These are phyloP conservation scores for Globisporangium barbulae DNA, from an alignment of 352 stramenopile species.

Conservation along the genomic window DNA sequence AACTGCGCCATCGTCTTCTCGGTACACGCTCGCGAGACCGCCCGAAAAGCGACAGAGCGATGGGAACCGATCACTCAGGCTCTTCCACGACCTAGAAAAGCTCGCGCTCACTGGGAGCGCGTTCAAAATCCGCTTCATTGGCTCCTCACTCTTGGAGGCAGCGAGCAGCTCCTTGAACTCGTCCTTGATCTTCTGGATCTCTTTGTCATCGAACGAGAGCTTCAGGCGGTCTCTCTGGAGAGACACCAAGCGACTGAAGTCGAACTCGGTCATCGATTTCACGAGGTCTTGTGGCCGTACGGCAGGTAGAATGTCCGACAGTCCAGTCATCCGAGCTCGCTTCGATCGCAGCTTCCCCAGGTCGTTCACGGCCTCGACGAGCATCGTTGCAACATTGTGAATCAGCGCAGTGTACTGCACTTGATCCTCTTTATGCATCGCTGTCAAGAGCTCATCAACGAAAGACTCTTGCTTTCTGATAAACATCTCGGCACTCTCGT, in stretches of 20 bases:
- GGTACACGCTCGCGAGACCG: constrained; percentile 8
- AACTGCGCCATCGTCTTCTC: not conserved
- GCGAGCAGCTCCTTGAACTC: constrained; percentile 9
- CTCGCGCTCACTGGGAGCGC: constrained; percentile 4
- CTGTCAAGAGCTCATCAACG: not conserved
- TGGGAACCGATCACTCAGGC: constrained; percentile 5
- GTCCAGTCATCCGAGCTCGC: constrained; percentile 9
- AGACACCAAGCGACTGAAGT: constrained; percentile 13
- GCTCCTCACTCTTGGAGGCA: not conserved
- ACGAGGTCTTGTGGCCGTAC: constrained; percentile 13
- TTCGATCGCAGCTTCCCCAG: constrained; percentile 10
- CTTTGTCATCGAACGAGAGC: constrained; percentile 1
- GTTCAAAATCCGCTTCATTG: not conserved
- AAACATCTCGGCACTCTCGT: constrained; percentile 16
- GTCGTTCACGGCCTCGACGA: not conserved
- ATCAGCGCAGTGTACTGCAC: not conserved
- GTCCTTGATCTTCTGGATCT: not conserved
- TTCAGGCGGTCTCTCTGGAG: constrained; percentile 13
- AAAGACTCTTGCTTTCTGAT: constrained; percentile 7
- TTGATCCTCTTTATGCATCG: not conserved
- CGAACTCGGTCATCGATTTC: constrained; percentile 8
- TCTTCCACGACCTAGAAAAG: constrained; percentile 9
- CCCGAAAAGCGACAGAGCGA: constrained; percentile 9
- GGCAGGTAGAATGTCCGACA: constrained; percentile 13
- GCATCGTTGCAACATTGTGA: constrained; percentile 6